A percentile compares a stretch with the other conserved stretches of the same genome.
These are phyloP conservation scores for Podospora appendiculata DNA, from an alignment of 495 filamentous ascomycete species.

Conservation along the genomic window DNA sequence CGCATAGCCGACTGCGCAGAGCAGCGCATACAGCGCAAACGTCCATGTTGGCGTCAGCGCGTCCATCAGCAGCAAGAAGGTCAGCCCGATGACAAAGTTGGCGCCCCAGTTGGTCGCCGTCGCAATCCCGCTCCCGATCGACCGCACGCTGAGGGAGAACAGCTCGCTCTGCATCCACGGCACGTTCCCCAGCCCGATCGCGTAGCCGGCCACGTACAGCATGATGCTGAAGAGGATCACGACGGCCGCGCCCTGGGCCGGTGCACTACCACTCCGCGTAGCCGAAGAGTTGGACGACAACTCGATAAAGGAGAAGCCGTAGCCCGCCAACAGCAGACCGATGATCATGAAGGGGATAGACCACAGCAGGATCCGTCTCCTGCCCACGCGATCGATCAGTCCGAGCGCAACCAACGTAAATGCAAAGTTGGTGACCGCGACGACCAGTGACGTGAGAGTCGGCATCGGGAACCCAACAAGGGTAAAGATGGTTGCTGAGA, in stretches of 20 bases:
- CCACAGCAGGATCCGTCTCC: slow-evolving; percentile 71
- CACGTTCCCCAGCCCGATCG: slow-evolving; percentile 81
- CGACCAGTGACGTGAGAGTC: slow-evolving; percentile 70
- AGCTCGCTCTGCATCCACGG: slow-evolving; percentile 93
- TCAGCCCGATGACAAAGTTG: slow-evolving; percentile 82
- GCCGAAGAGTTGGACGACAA: slow-evolving; percentile 23
- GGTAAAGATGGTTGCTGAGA: slow-evolving; percentile 83
- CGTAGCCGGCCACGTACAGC: slow-evolving; percentile 79
- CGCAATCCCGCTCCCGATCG: slow-evolving; percentile 70
- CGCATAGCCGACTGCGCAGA: slow-evolving; percentile 62
- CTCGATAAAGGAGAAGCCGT: slow-evolving; percentile 57
- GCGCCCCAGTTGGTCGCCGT: slow-evolving; percentile 85
- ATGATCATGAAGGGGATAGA: slow-evolving; percentile 80
- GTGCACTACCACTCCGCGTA: neutral
- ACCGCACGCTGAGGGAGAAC: slow-evolving; percentile 76
- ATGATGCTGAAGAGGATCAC: slow-evolving; percentile 64
- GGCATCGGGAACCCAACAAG: slow-evolving; percentile 72
- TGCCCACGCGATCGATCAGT: slow-evolving; percentile 73
- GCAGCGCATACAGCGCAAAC: slow-evolving; percentile 64
- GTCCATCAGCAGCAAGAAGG: slow-evolving; percentile 83
- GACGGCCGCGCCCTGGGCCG: slow-evolving; percentile 30
- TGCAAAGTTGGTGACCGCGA: slow-evolving; percentile 76
- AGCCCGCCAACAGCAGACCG: slow-evolving; percentile 58
- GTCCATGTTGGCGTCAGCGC: slow-evolving; percentile 65
- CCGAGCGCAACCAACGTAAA: slow-evolving; percentile 72